Conservation (phyloP, 129 eudicot genomes). For the Arctium minus region DNA sequence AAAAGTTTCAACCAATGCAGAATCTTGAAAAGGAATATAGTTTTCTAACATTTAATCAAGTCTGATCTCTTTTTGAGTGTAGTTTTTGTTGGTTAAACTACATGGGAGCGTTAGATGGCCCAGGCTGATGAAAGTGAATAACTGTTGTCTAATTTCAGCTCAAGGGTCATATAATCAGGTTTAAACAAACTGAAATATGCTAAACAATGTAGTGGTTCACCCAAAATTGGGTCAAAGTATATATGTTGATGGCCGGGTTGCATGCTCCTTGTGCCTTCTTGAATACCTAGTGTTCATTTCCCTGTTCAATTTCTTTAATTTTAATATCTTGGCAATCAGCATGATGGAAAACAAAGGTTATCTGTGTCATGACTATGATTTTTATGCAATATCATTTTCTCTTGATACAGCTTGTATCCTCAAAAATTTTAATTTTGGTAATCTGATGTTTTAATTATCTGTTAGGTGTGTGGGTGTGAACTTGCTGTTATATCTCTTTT, state of each 20-base stretch:
- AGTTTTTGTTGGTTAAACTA: not conserved
- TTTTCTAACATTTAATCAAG: not conserved
- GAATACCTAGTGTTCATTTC: not conserved
- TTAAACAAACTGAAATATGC: not conserved
- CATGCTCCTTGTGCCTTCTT: not conserved
- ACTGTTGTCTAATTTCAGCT: not conserved
- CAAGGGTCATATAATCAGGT: not conserved
- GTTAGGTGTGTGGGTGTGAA: conserved; percentile 83
- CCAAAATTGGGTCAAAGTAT: not conserved
- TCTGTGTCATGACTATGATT: not conserved
- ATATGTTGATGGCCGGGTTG: not conserved
- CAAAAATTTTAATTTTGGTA: not conserved
- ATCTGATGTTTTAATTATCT: conserved; percentile 6
- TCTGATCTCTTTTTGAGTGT: not conserved
- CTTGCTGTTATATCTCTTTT: conserved; percentile 76
- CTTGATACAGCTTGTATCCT: conserved; percentile 13
- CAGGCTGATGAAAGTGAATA: not conserved
- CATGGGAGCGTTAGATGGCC: not conserved
- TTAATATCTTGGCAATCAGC: not conserved
- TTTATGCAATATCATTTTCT: not conserved
- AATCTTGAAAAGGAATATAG: not conserved
- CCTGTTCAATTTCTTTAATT: not conserved
- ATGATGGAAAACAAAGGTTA: not conserved
- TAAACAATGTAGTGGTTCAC: not conserved
- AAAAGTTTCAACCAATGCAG: not conserved